Conservation (phyloP, 1,284 basidiomycete genomes). For the Xerocomus minutiporus region DNA sequence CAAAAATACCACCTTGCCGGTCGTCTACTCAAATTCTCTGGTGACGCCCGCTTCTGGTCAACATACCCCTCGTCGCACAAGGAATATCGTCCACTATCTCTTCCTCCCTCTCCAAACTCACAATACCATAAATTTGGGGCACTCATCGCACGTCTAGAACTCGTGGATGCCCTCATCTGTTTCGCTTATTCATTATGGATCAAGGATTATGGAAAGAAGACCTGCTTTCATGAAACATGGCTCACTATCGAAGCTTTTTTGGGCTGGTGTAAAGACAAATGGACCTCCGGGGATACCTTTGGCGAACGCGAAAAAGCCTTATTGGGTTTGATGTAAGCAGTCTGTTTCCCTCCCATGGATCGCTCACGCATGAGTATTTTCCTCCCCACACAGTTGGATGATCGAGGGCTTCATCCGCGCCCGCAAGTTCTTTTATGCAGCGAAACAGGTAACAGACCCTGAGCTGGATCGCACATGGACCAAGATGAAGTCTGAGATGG, state of each 20-base stretch:
- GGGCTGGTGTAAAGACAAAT: conserved; percentile 62
- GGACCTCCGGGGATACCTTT: conserved; percentile 55
- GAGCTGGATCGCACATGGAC: conserved; percentile 39
- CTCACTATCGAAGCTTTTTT: conserved; percentile 58
- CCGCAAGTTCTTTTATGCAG: conserved; percentile 50
- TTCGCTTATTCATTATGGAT: conserved; percentile 73
- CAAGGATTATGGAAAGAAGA: conserved; percentile 51
- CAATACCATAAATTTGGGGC: conserved; percentile 67
- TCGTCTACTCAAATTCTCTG: conserved; percentile 70
- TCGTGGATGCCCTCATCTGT: conserved; percentile 66
- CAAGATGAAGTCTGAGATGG: conserved; percentile 41
- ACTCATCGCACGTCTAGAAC: conserved; percentile 68
- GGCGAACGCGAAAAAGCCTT: conserved; percentile 71
- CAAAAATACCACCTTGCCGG: conserved; percentile 60
- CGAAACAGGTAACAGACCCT: conserved; percentile 40
- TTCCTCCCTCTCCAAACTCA: conserved; percentile 59
- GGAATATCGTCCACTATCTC: conserved; percentile 55
- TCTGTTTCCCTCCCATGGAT: conserved; percentile 20
- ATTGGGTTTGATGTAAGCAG: conserved; percentile 67
- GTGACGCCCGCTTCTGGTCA: conserved; percentile 67
- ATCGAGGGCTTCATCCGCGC: conserved; percentile 66
- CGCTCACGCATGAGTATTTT: conserved; percentile 30
- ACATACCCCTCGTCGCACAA: conserved; percentile 60
- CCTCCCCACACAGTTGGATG: conserved; percentile 51
- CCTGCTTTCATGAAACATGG: conserved; percentile 57